Conservation (phyloP, 805 yeast genomes). For the Wickerhamiella hasegawae region DNA sequence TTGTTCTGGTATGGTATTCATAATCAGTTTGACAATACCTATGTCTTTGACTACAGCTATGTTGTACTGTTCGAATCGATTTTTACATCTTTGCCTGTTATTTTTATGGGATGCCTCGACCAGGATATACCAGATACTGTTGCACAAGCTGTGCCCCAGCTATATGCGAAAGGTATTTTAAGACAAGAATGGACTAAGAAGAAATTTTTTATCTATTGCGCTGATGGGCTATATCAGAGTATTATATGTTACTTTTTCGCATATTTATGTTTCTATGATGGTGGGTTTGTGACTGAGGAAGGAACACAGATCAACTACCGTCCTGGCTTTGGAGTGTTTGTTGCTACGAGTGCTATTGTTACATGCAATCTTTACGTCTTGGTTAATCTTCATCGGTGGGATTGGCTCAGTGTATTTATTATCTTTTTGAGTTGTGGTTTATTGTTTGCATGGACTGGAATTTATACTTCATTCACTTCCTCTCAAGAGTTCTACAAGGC, state of each 20-base stretch:
- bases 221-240: constrained; percentile 64
- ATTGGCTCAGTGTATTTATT: constrained; percentile 44
- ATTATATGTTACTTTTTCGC: constrained; percentile 55
- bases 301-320: constrained; percentile 51
- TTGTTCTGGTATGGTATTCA: constrained; percentile 68
- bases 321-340: constrained; percentile 54
- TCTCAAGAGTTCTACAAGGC: constrained; percentile 49
- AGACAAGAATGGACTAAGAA: constrained; percentile 45
- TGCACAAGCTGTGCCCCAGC: constrained; percentile 52
- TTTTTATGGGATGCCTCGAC: constrained; percentile 55
- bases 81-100: constrained; percentile 67
- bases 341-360: constrained; percentile 42
- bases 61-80: constrained; percentile 71
- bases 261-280: constrained; percentile 37
- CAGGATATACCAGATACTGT: constrained; percentile 61
- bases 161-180: constrained; percentile 53
- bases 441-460: constrained; percentile 62
- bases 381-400: constrained; percentile 63
- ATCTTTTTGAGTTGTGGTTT: constrained; percentile 38
- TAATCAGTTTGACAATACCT: constrained; percentile 57
- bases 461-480: constrained; percentile 40
- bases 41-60: constrained; percentile 61
- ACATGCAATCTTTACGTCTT: constrained; percentile 52
- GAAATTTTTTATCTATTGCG: constrained; percentile 48
- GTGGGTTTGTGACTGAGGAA: constrained; percentile 26